These are phyloP conservation scores for Termitomyces sp. DNA, from an alignment of 768 basidiomycete genomes.

Conservation along the genomic window DNA sequence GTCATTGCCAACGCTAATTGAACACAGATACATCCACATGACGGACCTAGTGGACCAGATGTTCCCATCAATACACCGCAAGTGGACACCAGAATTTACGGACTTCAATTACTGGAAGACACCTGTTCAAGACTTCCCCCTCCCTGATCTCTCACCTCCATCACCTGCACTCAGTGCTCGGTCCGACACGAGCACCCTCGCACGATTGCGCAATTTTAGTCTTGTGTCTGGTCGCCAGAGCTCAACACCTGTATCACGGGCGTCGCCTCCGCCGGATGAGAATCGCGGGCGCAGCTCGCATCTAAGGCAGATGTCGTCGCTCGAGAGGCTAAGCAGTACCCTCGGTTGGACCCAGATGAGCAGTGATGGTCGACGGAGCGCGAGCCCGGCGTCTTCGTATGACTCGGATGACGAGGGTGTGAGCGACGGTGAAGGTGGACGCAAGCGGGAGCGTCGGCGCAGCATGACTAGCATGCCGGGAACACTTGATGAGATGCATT, in stretches of 20 bases:
- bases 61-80: conserved; percentile 93
- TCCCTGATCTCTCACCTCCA: conserved; percentile 79
- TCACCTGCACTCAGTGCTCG: conserved; percentile 93
- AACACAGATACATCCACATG: conserved; percentile 89
- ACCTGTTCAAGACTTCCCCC: conserved; percentile 67
- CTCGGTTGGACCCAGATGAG: conserved; percentile 39
- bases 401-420: conserved; percentile 47
- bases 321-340: conserved; percentile 62
- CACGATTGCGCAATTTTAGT: conserved; percentile 73
- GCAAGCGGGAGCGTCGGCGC: conserved; percentile 39
- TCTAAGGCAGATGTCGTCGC: conserved; percentile 68
- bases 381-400: conserved; percentile 52
- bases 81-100: conserved; percentile 85
- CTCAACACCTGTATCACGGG: conserved; percentile 16
- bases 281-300: conserved; percentile 29
- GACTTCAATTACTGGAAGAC: conserved; percentile 97
- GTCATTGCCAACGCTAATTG: not conserved
- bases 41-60: conserved; percentile 99
- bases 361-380: conserved; percentile 31
- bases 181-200: conserved; percentile 76
- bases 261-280: conserved; percentile 25
- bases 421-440: conserved; percentile 32
- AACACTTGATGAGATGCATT: conserved; percentile 59
- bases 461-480: conserved; percentile 88
- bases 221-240: conserved; percentile 47